Percentiles rank a stretch among this genome's conserved stretches.
Evolutionary conservation across 495 filamentous ascomycete species (phyloP).

Genomic region (Podospora comata): DNA sequence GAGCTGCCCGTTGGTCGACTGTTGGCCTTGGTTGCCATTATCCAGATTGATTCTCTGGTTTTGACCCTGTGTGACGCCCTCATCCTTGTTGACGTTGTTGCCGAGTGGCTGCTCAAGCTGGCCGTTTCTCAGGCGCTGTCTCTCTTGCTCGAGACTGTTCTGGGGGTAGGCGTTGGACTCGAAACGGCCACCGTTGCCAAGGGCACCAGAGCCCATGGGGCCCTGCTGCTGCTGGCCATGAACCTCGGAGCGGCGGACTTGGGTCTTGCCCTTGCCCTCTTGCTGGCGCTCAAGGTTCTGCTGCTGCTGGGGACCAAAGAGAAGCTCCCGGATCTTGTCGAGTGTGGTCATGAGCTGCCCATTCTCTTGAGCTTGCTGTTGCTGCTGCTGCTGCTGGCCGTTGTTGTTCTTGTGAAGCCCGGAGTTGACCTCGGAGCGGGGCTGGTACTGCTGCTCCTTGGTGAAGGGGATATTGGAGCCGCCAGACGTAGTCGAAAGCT

Average conservation of each 20-base stretch:
- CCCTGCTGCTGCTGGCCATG: background rate
- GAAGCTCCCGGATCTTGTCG: constrained; percentile 4
- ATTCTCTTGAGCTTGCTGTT: background rate
- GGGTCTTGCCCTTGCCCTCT: background rate
- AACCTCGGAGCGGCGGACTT: background rate
- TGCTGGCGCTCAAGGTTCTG: background rate
- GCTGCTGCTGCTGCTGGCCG: constrained; percentile 4
- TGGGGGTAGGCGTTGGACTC: background rate
- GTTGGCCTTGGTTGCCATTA: background rate
- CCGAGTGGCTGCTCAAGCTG: background rate
- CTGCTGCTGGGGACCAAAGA: background rate
- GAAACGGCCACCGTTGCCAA: background rate
- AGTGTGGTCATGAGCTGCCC: background rate
- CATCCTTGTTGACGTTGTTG: background rate
- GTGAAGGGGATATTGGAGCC: background rate
- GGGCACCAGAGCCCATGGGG: background rate
- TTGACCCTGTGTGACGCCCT: background rate
- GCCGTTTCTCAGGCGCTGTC: background rate
- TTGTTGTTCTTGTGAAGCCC: background rate
- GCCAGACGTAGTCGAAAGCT: background rate
- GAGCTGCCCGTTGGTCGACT: background rate
- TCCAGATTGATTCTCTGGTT: background rate
- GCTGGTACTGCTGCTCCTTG: background rate
- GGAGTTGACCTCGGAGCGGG: background rate
- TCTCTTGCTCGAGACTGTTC: background rate